Conservation (phyloP, 495 filamentous ascomycete species). For the Aspergillus nidulans region DNA sequence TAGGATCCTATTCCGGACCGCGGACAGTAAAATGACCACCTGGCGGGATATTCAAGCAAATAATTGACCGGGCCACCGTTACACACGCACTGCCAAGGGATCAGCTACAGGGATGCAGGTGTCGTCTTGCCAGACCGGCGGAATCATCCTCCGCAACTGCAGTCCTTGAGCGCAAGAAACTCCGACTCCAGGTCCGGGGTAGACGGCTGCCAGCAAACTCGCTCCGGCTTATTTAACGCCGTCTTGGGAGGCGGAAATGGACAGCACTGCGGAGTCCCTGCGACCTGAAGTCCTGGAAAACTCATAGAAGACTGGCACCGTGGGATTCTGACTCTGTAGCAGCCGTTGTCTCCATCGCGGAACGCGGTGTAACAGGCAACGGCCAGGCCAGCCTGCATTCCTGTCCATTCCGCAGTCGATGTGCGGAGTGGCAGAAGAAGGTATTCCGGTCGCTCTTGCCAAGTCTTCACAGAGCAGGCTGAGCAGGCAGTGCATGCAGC, state of each 20-base stretch:
- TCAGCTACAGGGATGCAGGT: constrained; percentile 12
- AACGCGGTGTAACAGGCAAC: constrained; percentile 1
- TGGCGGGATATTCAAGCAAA: not conserved
- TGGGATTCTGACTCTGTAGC: not conserved
- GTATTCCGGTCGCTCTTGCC: not conserved
- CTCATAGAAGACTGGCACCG: too few relatives aligned
- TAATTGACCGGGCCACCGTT: not conserved
- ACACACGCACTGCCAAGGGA: constrained; percentile 14
- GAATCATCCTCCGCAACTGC: not conserved
- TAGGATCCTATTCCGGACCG: too few relatives aligned
- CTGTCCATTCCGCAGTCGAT: not conserved
- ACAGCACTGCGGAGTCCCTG: too few relatives aligned
- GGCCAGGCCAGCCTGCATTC: not conserved
- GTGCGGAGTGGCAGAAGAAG: not conserved
- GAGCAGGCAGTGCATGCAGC: not conserved
- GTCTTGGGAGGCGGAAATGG: too few relatives aligned
- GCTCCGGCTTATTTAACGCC: too few relatives aligned
- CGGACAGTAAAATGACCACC: too few relatives aligned
- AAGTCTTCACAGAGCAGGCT: not conserved
- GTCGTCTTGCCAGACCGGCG: not conserved
- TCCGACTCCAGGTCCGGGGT: not conserved
- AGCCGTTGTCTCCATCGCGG: not conserved
- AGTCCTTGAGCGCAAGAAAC: not conserved
- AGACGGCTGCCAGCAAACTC: too few relatives aligned
- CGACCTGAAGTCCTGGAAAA: too few relatives aligned